These are phyloP conservation scores for Naumovozyma castellii DNA, from an alignment of 805 yeast genomes.

Conservation along the genomic window DNA sequence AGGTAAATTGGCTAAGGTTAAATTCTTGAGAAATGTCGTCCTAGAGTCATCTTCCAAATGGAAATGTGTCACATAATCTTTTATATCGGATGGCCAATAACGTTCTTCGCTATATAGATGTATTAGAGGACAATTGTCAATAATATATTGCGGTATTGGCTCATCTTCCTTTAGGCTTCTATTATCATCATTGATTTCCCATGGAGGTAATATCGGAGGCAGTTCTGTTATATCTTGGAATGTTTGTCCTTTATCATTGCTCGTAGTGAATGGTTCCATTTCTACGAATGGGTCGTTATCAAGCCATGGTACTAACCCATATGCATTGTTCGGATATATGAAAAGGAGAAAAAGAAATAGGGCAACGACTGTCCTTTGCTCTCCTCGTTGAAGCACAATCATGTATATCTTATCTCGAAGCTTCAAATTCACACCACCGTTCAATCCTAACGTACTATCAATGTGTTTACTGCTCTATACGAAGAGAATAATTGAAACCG, in stretches of 20 bases:
- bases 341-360: not conserved
- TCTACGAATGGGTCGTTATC: constrained; percentile 14
- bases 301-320: constrained; percentile 11
- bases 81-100: constrained; percentile 77
- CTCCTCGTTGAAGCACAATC: too few species aligned
- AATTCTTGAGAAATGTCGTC: not conserved
- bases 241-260: constrained; percentile 1
- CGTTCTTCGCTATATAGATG: constrained; percentile 82
- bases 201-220: constrained; percentile 25
- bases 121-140: constrained; percentile 66
- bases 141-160: constrained; percentile 53
- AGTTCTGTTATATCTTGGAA: constrained; percentile 1
- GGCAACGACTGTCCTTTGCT: not conserved
- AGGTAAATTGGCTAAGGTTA: not conserved
- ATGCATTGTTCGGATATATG: not conserved
- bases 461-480: too few species aligned
- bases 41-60: constrained; percentile 46
- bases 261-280: not conserved
- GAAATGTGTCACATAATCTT: constrained; percentile 58
- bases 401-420: too few species aligned
- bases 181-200: constrained; percentile 18
- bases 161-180: constrained; percentile 17
- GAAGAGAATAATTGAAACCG: too few species aligned
- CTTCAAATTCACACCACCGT: too few species aligned
- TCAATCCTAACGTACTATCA: too few species aligned